phyloP scores from a whole-genome alignment of 352 stramenopile genomes.

The Pythium utonaiense region DNA sequence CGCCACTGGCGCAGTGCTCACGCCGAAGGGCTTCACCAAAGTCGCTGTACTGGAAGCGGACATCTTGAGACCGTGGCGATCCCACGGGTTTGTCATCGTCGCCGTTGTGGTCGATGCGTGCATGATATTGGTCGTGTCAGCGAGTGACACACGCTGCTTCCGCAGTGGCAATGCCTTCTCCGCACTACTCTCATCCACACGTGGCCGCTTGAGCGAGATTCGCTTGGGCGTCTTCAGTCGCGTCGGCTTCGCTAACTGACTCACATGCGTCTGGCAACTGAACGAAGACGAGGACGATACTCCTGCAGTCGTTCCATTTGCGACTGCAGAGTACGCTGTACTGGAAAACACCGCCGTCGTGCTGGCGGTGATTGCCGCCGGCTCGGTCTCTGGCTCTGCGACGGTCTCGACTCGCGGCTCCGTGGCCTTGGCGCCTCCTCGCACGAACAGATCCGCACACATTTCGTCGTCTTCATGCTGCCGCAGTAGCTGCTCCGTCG shows the following conservation, averaged over 20 bases:
- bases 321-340: slow-evolving; percentile 22
- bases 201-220: slow-evolving; percentile 47
- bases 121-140: slow-evolving; percentile 28
- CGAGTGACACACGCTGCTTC: slow-evolving; percentile 42
- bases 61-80: slow-evolving; percentile 9
- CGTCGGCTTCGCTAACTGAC: slow-evolving; percentile 39
- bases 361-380: slow-evolving; percentile 1
- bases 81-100: slow-evolving; percentile 27
- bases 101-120: slow-evolving; percentile 23
- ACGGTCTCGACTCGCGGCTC: neutral
- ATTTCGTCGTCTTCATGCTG: slow-evolving; percentile 19
- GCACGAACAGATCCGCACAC: slow-evolving; percentile 14
- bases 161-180: slow-evolving; percentile 45
- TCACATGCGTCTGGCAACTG: slow-evolving; percentile 17
- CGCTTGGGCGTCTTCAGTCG: slow-evolving; percentile 57
- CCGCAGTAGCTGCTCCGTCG: slow-evolving; percentile 39
- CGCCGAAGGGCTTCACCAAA: slow-evolving; percentile 8
- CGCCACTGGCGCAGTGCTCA: neutral
- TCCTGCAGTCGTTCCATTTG: slow-evolving; percentile 1
- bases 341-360: slow-evolving; percentile 29
- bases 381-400: slow-evolving; percentile 11
- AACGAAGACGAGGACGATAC: neutral
- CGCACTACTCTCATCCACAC: slow-evolving; percentile 41
- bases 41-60: neutral
- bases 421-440: neutral